These are phyloP conservation scores for Trichoderma koningiopsis DNA, from an alignment of 2,329 filamentous ascomycete species.

Conservation along the genomic window DNA sequence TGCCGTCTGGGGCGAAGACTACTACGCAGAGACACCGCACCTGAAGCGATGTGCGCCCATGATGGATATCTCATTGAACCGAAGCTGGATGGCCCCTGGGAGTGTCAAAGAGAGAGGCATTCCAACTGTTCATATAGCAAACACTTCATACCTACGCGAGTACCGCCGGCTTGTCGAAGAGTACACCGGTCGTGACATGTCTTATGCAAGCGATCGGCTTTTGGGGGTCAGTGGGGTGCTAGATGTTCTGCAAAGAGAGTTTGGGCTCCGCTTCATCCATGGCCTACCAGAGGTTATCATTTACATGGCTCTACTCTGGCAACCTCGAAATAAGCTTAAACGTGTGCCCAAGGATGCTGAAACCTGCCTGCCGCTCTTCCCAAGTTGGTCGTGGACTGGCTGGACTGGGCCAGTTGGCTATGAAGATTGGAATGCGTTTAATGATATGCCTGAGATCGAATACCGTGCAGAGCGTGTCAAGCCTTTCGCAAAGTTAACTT, in stretches of 20 bases:
- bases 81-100: slow-evolving; percentile 20
- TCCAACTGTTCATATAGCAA: slow-evolving; percentile 9
- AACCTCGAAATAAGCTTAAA: slow-evolving; percentile 17
- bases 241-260: slow-evolving; percentile 9
- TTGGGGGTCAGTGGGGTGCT: slow-evolving; percentile 13
- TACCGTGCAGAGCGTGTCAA: slow-evolving; percentile 8
- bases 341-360: not conserved
- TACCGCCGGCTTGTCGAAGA: slow-evolving; percentile 11
- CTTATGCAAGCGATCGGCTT: slow-evolving; percentile 17
- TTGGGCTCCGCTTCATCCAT: slow-evolving; percentile 6
- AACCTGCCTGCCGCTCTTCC: not conserved
- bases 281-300: slow-evolving; percentile 11
- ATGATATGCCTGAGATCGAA: not conserved
- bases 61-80: slow-evolving; percentile 20
- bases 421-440: slow-evolving; percentile 19
- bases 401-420: slow-evolving; percentile 22
- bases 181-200: slow-evolving; percentile 15
- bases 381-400: slow-evolving; percentile 23
- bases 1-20: slow-evolving; percentile 19
- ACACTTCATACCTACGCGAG: slow-evolving; percentile 11
- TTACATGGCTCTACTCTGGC: slow-evolving; percentile 15
- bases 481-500: not conserved
- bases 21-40: not conserved
- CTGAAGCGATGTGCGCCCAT: slow-evolving; percentile 16
- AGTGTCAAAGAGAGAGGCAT: not conserved